A percentile compares a stretch with the other conserved stretches of the same genome.
These are phyloP conservation scores for Lepidium didymum DNA, from an alignment of 345 rosid genomes.

Conservation along the genomic window DNA sequence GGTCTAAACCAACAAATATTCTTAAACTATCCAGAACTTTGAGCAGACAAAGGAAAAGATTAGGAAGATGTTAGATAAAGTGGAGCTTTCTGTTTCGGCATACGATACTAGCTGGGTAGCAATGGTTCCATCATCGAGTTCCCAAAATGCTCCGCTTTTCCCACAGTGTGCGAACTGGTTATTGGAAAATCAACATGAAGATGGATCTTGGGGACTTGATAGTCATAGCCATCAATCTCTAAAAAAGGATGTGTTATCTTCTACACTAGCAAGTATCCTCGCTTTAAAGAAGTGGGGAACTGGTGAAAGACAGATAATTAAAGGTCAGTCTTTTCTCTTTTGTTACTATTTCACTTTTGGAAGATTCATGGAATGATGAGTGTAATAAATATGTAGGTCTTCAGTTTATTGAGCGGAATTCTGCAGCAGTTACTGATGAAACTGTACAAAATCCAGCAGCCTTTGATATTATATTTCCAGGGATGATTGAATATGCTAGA, in stretches of 20 bases:
- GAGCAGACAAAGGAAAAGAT: conserved; percentile 45
- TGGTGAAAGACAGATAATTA: conserved; percentile 58
- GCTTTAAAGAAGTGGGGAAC: conserved; percentile 72
- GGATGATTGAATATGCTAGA: conserved; percentile 70
- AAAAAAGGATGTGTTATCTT: conserved; percentile 54
- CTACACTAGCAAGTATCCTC: conserved; percentile 75
- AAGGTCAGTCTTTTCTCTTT: conserved; percentile 34
- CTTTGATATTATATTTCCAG: conserved; percentile 73
- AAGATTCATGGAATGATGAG: not conserved
- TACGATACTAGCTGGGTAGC: conserved; percentile 97
- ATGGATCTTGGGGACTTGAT: conserved; percentile 84
- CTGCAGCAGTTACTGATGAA: conserved; percentile 49
- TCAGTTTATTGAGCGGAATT: conserved; percentile 52
- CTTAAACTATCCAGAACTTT: conserved; percentile 28
- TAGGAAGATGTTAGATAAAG: conserved; percentile 51
- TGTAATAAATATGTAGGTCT: conserved; percentile 51
- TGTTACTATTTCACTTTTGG: not conserved
- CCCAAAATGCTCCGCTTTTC: conserved; percentile 48
- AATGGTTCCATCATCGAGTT: conserved; percentile 64
- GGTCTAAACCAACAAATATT: not conserved
- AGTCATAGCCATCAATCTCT: conserved; percentile 33
- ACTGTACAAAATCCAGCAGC: conserved; percentile 54
- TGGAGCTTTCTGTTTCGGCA: conserved; percentile 61
- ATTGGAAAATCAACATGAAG: conserved; percentile 57
- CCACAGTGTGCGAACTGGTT: conserved; percentile 70